phyloP scores from a whole-genome alignment of 2,329 filamentous ascomycete genomes.

The Botrytis byssoidea region DNA sequence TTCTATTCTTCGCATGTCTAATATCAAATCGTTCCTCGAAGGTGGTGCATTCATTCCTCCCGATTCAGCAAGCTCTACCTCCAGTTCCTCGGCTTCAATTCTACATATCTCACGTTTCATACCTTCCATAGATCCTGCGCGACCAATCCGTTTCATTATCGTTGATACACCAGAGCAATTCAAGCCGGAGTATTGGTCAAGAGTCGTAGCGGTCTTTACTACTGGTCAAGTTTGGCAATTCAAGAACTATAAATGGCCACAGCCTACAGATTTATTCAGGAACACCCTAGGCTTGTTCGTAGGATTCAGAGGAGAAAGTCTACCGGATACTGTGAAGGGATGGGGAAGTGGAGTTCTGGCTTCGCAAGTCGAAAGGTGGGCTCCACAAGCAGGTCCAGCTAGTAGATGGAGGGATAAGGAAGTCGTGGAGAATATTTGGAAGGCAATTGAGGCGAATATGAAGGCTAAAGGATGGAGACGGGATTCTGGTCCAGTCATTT shows the following conservation, averaged over 20 bases:
- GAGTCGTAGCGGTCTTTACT: slow-evolving; percentile 94
- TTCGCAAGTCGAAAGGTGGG: slow-evolving; percentile 83
- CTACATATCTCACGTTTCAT: slow-evolving; percentile 80
- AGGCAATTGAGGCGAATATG: slow-evolving; percentile 85
- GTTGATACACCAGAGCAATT: slow-evolving; percentile 93
- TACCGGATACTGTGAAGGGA: slow-evolving; percentile 72
- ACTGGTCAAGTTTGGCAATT: slow-evolving; percentile 99
- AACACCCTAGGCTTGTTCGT: slow-evolving; percentile 86
- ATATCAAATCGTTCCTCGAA: slow-evolving; percentile 92
- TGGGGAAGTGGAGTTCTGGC: slow-evolving; percentile 85
- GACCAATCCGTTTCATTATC: slow-evolving; percentile 87
- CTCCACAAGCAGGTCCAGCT: slow-evolving; percentile 47
- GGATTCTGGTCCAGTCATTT: slow-evolving; percentile 57
- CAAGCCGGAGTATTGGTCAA: slow-evolving; percentile 96
- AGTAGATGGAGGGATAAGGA: slow-evolving; percentile 81
- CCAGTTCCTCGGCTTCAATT: slow-evolving; percentile 70
- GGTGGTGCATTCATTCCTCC: slow-evolving; percentile 77
- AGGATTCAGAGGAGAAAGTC: slow-evolving; percentile 82
- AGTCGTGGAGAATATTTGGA: slow-evolving; percentile 91
- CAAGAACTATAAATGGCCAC: slow-evolving; percentile 95
- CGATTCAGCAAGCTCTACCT: slow-evolving; percentile 59
- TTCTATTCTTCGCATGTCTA: slow-evolving; percentile 89
- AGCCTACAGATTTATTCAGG: slow-evolving; percentile 82
- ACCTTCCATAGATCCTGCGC: slow-evolving; percentile 65
- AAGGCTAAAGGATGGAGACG: slow-evolving; percentile 76